Conservation (phyloP, 148 eudicot species). For the Nepenthes gracilis region DNA sequence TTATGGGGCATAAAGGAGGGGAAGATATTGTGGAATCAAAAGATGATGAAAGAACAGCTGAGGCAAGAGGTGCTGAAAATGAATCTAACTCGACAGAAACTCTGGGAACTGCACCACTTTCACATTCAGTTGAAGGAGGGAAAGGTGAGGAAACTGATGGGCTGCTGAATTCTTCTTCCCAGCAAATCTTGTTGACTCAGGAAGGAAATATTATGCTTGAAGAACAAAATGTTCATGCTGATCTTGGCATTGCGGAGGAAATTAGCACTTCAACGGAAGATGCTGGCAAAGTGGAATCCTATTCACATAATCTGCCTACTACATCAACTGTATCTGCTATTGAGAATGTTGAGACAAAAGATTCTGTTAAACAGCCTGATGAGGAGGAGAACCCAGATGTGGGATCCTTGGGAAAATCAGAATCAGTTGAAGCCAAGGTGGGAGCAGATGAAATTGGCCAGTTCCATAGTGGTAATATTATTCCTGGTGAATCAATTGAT, state of each 20-base stretch:
- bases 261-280: constrained; percentile 12
- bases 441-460: constrained; percentile 21
- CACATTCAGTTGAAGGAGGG: constrained; percentile 24
- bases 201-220: constrained; percentile 14
- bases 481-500: constrained; percentile 16
- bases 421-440: constrained; percentile 23
- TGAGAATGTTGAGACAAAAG: constrained; percentile 19
- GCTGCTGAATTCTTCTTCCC: constrained; percentile 15
- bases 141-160: constrained; percentile 20
- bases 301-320: constrained; percentile 21
- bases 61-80: constrained; percentile 9
- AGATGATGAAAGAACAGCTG: constrained; percentile 7
- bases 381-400: constrained; percentile 19
- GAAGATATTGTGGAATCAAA: constrained; percentile 24
- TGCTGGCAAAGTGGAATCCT: constrained; percentile 21
- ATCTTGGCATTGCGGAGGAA: constrained; percentile 14
- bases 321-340: constrained; percentile 12
- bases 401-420: constrained; percentile 16
- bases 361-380: constrained; percentile 20
- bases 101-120: constrained; percentile 20
- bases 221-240: constrained; percentile 9
- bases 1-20: constrained; percentile 59
- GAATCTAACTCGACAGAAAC: constrained; percentile 20
- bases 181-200: constrained; percentile 14
- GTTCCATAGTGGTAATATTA: constrained; percentile 12